These are phyloP conservation scores for Pelargonium fulgidum DNA, from an alignment of 441 rosid species.

Conservation along the genomic window DNA sequence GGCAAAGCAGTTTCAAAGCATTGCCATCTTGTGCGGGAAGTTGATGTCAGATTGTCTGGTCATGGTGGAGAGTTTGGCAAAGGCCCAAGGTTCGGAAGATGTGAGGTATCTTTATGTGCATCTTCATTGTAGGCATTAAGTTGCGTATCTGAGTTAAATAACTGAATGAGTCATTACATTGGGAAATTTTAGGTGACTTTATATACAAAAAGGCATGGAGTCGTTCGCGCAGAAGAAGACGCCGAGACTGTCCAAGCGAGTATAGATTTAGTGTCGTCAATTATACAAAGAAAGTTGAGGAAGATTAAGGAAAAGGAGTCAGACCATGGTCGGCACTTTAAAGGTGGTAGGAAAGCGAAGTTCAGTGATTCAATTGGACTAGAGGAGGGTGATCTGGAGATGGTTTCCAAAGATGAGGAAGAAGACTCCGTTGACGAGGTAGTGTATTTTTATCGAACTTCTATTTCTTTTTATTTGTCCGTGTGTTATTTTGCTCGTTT, in stretches of 20 bases:
- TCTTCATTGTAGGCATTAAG: background rate
- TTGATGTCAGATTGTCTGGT: slow-evolving; percentile 77
- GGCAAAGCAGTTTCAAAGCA: slow-evolving; percentile 85
- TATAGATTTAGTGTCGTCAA: slow-evolving; percentile 75
- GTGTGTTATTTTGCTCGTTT: no score
- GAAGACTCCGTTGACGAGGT: slow-evolving; percentile 56
- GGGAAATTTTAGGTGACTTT: slow-evolving; percentile 51
- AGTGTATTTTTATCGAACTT: background rate
- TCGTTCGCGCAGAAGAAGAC: slow-evolving; percentile 85
- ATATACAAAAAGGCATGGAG: slow-evolving; percentile 90
- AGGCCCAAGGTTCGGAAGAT: slow-evolving; percentile 79
- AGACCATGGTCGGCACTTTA: slow-evolving; percentile 91
- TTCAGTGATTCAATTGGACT: slow-evolving; percentile 47
- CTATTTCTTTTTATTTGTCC: background rate
- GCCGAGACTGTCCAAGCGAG: slow-evolving; percentile 65
- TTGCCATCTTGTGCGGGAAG: slow-evolving; percentile 76
- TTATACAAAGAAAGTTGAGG: slow-evolving; percentile 73
- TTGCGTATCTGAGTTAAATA: background rate
- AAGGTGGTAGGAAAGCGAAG: slow-evolving; percentile 55
- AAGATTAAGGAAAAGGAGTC: slow-evolving; percentile 93
- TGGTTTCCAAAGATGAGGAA: slow-evolving; percentile 22
- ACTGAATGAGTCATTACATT: slow-evolving; percentile 5
- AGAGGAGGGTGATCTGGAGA: slow-evolving; percentile 33
- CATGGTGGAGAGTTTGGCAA: slow-evolving; percentile 89
- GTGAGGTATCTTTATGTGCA: slow-evolving; percentile 48